Base-by-base conservation (phyloP, 768 basidiomycete genomes). In the Boletus rubescentipes region DNA sequence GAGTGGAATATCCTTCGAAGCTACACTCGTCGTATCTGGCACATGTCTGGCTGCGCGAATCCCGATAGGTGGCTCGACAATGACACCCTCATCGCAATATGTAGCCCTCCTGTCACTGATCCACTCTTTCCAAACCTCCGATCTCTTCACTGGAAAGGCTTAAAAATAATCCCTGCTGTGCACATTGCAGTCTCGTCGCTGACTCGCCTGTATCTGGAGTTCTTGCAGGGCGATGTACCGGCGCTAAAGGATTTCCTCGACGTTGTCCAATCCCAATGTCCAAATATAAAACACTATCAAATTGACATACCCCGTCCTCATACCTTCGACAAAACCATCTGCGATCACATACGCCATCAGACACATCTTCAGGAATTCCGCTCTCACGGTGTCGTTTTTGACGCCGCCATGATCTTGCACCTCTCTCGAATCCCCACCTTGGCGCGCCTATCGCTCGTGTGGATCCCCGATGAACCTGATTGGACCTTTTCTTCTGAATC, bases 1-100 rank as follows among this genome's bases (percentile, higher is more conserved):
- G 57, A 60, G 34, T 54, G 57, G 47, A 29, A 35, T 21, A 43
- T 16, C 11, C 48, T 60, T 38, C 43, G 26, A 16, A 29, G 48
- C 32, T 60, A 54, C n/a, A 35, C 40, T 4, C 43, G 36, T 44
- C 45, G 51, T 30, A 3, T 54, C 36, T 38, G 51, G 34, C 15
- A 15, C 45, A 46, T 60, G n/a, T 3, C 26, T 26, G 18, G 20
- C 21, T 18, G 4, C 11, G 9, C n/a, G 5, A 42, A 15, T 18
- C 18, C 23, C 5, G 0, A 39, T 3, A 14, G 18, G 2, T 15
- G 7, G 6, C 29, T 52, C 1, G 41, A 58, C 26, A 7, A 16
- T 7, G 18, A 31, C 23, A 31, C 2, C 9, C 23, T 10, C 18
- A 20, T 49, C 15, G 42, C 18, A 18, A 1, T 20, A 3, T 23